phyloP scores from a whole-genome alignment of 1,139 yeast species.

The Kodamaea alishanica region DNA sequence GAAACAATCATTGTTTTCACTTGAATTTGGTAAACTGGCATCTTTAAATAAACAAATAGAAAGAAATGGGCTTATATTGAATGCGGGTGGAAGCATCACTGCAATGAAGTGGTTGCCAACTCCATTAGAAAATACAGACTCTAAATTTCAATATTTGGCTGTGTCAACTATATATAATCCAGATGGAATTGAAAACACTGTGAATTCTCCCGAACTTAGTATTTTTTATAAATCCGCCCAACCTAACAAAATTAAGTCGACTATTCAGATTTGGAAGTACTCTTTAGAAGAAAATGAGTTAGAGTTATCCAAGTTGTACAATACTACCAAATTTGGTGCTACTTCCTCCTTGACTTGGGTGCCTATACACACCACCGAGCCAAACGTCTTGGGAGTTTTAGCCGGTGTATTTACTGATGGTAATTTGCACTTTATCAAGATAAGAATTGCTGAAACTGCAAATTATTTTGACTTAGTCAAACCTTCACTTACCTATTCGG shows the following conservation, averaged over 20 bases:
- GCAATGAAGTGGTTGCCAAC: conserved; percentile 52
- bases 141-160: conserved; percentile 42
- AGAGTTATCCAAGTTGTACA: conserved; percentile 29
- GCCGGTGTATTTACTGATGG: conserved; percentile 67
- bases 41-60: conserved; percentile 13
- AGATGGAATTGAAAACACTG: conserved; percentile 20
- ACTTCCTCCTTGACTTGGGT: conserved; percentile 54
- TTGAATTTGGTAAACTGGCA: conserved; percentile 9
- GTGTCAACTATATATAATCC: conserved; percentile 42
- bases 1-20: neutral
- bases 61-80: conserved; percentile 45
- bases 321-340: conserved; percentile 49
- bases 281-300: conserved; percentile 24
- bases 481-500: conserved; percentile 27
- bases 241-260: conserved; percentile 24
- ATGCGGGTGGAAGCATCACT: conserved; percentile 55
- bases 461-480: conserved; percentile 22
- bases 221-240: conserved; percentile 17
- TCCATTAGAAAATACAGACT: conserved; percentile 16
- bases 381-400: conserved; percentile 38
- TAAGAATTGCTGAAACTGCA: conserved; percentile 17
- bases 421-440: conserved; percentile 48
- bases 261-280: conserved; percentile 49
- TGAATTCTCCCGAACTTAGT: conserved; percentile 33
- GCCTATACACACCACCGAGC: conserved; percentile 23